Percentiles rank a stretch among this genome's conserved stretches.
Conservation (phyloP, 441 rosid genomes). For the Metrosideros polymorpha region DNA sequence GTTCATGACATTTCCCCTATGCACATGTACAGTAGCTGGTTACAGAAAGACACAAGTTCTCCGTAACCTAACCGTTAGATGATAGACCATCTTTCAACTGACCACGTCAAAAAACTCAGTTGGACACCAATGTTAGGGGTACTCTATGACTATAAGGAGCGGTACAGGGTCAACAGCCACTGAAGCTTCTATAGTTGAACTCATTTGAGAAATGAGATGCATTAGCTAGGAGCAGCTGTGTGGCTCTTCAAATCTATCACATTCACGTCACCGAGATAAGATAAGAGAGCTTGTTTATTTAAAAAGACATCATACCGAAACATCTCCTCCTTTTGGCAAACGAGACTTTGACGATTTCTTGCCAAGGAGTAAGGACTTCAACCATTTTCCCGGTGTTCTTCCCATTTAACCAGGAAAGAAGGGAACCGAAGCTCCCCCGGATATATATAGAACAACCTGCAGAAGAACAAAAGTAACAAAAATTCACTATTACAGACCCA, state of each 20-base stretch:
- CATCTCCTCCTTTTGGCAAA: slow-evolving; percentile 39
- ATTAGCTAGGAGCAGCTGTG: neutral
- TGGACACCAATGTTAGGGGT: neutral
- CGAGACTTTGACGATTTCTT: slow-evolving; percentile 72
- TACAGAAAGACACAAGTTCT: neutral
- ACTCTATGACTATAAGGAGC: neutral
- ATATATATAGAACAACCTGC: neutral
- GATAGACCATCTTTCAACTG: neutral
- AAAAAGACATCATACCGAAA: slow-evolving; percentile 21
- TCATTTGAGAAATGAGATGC: neutral
- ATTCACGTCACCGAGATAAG: neutral
- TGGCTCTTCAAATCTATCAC: neutral
- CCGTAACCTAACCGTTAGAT: neutral
- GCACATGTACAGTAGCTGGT: neutral
- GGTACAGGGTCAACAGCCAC: neutral
- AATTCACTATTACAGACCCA: neutral
- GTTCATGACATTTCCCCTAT: neutral
- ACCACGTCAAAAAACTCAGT: neutral
- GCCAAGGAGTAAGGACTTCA: slow-evolving; percentile 57
- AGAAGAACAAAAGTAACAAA: neutral
- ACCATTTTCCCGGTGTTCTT: slow-evolving; percentile 70
- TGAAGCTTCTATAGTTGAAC: neutral
- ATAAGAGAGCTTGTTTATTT: neutral
- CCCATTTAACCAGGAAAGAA: slow-evolving; percentile 36
- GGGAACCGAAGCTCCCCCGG: neutral